Evolutionary conservation across 176 grass and related monocot genomes (phyloP).

Genomic region (Tillandsia fasciculata): DNA sequence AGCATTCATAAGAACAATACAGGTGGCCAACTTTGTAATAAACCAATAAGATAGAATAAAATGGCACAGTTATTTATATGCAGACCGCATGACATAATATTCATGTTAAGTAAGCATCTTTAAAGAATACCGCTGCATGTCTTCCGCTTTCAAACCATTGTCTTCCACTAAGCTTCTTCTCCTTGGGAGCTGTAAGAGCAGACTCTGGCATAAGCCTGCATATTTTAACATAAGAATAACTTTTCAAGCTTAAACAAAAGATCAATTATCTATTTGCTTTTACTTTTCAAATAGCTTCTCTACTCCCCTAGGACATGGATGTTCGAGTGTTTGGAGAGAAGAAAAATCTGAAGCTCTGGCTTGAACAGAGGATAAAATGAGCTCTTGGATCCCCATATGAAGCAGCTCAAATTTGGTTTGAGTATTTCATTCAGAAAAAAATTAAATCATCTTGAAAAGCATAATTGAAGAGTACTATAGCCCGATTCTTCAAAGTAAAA

Average conservation of each 20-base stretch:
- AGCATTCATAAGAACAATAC: background rate
- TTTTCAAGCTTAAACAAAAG: background rate
- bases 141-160: constrained; percentile 95
- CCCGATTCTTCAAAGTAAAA: no score
- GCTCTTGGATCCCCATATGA: no score
- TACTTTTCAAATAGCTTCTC: no score
- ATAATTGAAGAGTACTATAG: no score
- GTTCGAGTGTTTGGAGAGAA: no score
- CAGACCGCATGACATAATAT: background rate
- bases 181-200: constrained; percentile 73
- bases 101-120: background rate
- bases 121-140: constrained; percentile 48
- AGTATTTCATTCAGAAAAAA: no score
- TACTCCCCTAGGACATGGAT: no score
- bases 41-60: background rate
- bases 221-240: background rate
- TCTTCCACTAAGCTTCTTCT: constrained; percentile 78
- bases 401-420: no score
- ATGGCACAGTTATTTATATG: background rate
- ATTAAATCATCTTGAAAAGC: no score
- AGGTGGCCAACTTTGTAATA: background rate
- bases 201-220: constrained; percentile 97
- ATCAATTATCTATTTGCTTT: background rate
- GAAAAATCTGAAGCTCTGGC: no score
- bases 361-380: no score